Percentiles rank a stretch among this genome's conserved stretches.
Evolutionary conservation across 2,329 filamentous ascomycete species (phyloP).

Genomic region (Fusarium xylarioides): DNA sequence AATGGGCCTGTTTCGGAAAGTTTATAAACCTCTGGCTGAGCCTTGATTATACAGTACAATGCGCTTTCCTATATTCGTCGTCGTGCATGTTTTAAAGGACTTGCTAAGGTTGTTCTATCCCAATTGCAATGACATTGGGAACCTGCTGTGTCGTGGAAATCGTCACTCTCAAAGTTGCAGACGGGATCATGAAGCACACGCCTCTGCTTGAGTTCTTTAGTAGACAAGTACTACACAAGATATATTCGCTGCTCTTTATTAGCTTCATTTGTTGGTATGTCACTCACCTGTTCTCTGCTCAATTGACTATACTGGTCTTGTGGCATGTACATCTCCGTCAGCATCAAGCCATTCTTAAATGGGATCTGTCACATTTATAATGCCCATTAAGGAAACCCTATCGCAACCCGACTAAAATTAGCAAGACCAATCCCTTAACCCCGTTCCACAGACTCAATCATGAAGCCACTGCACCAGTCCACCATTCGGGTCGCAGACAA

Average conservation of each 20-base stretch:
- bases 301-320: fast-evolving
- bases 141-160: not conserved
- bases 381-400: fast-evolving
- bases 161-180: not conserved
- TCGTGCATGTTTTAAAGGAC: too few species aligned
- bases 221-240: not conserved
- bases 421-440: fast-evolving
- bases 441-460: too few species aligned
- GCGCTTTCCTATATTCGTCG: not conserved
- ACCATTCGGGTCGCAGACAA: not conserved
- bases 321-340: fast-evolving
- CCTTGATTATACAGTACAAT: too few species aligned
- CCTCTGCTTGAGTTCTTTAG: not conserved
- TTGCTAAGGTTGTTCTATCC: not conserved
- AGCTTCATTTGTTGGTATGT: fast-evolving
- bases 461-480: not conserved
- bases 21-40: not conserved
- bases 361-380: not conserved
- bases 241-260: not conserved
- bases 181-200: not conserved
- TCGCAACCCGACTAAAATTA: too few species aligned
- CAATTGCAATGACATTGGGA: not conserved
- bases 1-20: not conserved
- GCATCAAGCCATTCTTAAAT: not conserved
- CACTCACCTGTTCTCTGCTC: not conserved